Conservation (phyloP, 768 basidiomycete species). For the Lactarius hengduanensis region DNA sequence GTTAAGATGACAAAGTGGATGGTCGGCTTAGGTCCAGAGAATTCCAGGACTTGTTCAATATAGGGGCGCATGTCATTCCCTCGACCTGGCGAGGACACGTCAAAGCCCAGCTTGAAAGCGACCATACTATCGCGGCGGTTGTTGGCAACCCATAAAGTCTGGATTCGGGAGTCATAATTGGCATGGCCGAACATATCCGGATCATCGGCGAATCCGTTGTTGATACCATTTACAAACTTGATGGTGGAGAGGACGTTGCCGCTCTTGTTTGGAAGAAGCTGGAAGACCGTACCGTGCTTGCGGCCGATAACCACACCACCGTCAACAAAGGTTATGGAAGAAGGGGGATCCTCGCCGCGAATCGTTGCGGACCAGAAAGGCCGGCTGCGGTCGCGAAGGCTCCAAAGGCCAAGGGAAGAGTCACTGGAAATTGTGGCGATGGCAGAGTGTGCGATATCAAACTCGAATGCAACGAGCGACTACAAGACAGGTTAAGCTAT, state of each 20-base stretch:
- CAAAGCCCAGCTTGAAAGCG: conserved; percentile 72
- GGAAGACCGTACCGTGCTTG: conserved; percentile 82
- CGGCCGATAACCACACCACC: conserved; percentile 83
- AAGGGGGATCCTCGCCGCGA: conserved; percentile 76
- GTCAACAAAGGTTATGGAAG: conserved; percentile 82
- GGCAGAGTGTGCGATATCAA: conserved; percentile 73
- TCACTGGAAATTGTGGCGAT: conserved; percentile 82
- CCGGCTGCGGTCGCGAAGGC: conserved; percentile 62
- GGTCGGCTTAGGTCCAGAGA: conserved; percentile 77
- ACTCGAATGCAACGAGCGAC: conserved; percentile 83
- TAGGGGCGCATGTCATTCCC: conserved; percentile 64
- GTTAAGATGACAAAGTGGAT: conserved; percentile 89
- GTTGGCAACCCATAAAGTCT: conserved; percentile 86
- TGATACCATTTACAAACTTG: conserved; percentile 48
- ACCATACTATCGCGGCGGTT: conserved; percentile 82
- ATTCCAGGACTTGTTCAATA: conserved; percentile 83
- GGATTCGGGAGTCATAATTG: conserved; percentile 80
- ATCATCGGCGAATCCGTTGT: conserved; percentile 68
- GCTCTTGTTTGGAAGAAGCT: conserved; percentile 73
- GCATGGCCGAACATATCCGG: conserved; percentile 87
- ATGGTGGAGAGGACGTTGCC: conserved; percentile 74
- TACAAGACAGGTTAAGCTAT: conserved; percentile 32
- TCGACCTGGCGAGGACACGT: conserved; percentile 51
- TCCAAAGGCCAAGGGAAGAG: conserved; percentile 80
- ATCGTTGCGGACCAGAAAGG: conserved; percentile 77